Evolutionary conservation across 345 rosid genomes (phyloP), one percentile per base, ranked within the genome.

Genomic region (Populus simonii): DNA sequence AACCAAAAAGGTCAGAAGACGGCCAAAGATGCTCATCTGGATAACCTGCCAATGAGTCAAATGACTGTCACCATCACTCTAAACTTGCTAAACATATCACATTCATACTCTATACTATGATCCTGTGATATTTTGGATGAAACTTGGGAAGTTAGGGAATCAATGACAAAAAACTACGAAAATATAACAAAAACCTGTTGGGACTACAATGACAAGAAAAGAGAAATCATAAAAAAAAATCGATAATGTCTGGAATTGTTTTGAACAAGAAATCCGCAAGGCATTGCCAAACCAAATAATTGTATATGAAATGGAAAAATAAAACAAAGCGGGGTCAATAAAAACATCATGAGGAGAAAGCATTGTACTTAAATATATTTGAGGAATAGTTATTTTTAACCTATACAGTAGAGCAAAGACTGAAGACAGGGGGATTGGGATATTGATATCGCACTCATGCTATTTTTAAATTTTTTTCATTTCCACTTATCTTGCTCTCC

Each of bases 11-110:
- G 74, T 76, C 63, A 78, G 68, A 18, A 82, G 71, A 49, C 69
- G 31, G 31, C 81, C 84, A 22, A 82, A 78, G 17, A 67, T 31
- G 35, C 73, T 77, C 84, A 82, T 82, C 55, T 82, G 78, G 72
- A 74, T 41, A 43, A 82, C 76, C 84, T 82, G 84, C 78, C 77
- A 51, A 73, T 43, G 29, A 53, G 17, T 39, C 47, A 33, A 43
- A 20, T 41, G 49, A 31, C 16, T 39, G 62, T n/a, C n/a, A 72
- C 23, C 17, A 53, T 25, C 16, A 33, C 43, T 17, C 66, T 41
- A n/a, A 59, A 66, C 53, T 38, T 51, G 16, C 29, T n/a, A 59
- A 3, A 59, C 63, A 59, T 23, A n/a, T 57, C 63, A 10, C 13
- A 57, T n/a, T 57, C 63, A n/a, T n/a, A 9, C 63, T 10, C 2